phyloP scores from a whole-genome alignment of 75 land plant species.

The Picea sitchensis region DNA sequence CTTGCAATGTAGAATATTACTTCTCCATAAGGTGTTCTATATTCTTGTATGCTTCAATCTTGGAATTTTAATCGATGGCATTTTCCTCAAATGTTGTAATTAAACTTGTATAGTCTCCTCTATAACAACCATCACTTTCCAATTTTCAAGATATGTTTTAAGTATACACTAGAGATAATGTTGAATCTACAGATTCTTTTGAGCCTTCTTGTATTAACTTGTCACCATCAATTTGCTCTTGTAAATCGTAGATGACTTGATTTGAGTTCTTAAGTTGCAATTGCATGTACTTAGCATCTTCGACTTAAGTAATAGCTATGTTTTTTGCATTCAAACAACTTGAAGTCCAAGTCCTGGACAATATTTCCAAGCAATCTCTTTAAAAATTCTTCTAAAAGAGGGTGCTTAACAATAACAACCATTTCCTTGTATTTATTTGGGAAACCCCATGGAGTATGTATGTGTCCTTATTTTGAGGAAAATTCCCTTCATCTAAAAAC shows the following conservation, averaged over 20 bases:
- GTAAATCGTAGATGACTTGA: neutral
- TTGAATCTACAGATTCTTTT: neutral
- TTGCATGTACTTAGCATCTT: neutral
- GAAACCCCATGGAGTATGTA: constrained; percentile 60
- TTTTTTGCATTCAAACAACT: neutral
- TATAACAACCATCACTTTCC: neutral
- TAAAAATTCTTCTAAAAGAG: constrained; percentile 74
- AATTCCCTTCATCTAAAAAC: constrained; percentile 91
- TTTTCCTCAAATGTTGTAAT: neutral
- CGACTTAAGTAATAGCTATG: neutral
- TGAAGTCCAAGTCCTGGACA: neutral
- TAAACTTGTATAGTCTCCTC: neutral
- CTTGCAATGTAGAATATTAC: neutral
- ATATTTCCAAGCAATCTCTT: neutral
- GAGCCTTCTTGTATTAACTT: neutral
- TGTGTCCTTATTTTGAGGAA: constrained; percentile 71
- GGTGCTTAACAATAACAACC: constrained; percentile 75
- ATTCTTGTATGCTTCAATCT: neutral
- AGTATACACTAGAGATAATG: neutral
- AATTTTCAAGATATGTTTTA: neutral
- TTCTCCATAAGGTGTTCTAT: neutral
- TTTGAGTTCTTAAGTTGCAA: neutral
- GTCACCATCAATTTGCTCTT: neutral
- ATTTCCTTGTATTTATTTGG: constrained; percentile 65
- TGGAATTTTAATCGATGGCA: neutral